Evolutionary conservation across 1,284 basidiomycete species (phyloP).

Genomic region (Porogramme epimiltina): DNA sequence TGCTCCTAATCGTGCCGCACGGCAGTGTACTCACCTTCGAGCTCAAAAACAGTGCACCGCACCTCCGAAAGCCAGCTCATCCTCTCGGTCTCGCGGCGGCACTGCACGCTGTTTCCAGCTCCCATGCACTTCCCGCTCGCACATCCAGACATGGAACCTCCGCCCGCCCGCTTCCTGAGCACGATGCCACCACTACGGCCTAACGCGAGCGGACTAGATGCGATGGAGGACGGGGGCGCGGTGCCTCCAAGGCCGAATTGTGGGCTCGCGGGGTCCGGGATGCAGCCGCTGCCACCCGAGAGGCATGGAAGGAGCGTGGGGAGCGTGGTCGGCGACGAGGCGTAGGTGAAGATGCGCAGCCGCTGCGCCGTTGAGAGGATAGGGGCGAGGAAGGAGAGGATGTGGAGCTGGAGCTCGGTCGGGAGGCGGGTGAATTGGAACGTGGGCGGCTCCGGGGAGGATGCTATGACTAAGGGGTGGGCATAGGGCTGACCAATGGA

Average conservation of each 20-base stretch:
- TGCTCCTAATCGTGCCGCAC: not conserved
- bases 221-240: not conserved
- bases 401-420: constrained; percentile 58
- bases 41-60: constrained; percentile 52
- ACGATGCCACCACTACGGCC: constrained; percentile 17
- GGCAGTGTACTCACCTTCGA: constrained; percentile 17
- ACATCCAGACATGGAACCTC: constrained; percentile 22
- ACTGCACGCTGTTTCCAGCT: constrained; percentile 37
- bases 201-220: constrained; percentile 7
- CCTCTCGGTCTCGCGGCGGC: constrained; percentile 44
- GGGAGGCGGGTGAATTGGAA: constrained; percentile 52
- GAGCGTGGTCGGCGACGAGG: constrained; percentile 54
- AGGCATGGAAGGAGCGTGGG: constrained; percentile 46
- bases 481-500: constrained; percentile 15
- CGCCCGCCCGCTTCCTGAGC: constrained; percentile 16
- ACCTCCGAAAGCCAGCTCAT: constrained; percentile 45
- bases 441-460: not conserved
- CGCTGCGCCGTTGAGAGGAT: constrained; percentile 58
- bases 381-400: constrained; percentile 60
- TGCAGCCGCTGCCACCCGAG: constrained; percentile 21
- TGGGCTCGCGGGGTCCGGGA: constrained; percentile 37
- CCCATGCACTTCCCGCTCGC: constrained; percentile 38
- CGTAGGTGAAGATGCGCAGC: constrained; percentile 56
- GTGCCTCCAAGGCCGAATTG: constrained; percentile 19
- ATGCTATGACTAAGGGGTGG: not conserved